Evolutionary conservation across 352 stramenopile species (phyloP), one percentile per base, ranked within the genome.

Genomic region (Globisporangium sylvaticum): DNA sequence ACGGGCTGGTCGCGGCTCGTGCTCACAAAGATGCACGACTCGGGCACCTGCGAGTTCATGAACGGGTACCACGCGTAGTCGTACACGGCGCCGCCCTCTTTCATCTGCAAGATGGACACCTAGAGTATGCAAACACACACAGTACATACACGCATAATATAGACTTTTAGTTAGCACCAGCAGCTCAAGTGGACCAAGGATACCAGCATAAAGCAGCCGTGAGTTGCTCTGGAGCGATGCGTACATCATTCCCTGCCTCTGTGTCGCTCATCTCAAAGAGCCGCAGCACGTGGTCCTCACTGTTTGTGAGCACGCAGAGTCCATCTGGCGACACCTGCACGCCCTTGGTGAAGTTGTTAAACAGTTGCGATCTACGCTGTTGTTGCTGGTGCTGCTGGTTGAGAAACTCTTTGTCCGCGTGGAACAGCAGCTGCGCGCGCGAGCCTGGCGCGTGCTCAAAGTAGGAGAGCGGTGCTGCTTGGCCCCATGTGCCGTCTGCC

Each of bases 31-130:
- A 92, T 87, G 69, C 90, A 96, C 27, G 83, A 90, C 56, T 70
- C 76, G 9, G 90, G 89, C 52, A 92, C 76, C 24, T 65, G 54
- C 27, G 88, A 96, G 53, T 77, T 80, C 88, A 97, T 96, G 71
- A 84, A 88, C 8, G 88, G 89, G 55, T 94, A 97, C 91, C 91
- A 97, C 44, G 78, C 71, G 58, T 87, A 93, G 76, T 97, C 88
- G 70, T 97, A 97, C 25, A 97, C 74, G 15, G 81, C 74, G 48
- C 90, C 87, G 53, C 87, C 87, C 68, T 96, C 91, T 55, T 79
- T 76, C 27, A 73, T 81, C 54, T 87, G 76, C 24, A 97, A 68
- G n/a, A 58, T 65, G 18, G 60, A 65, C 15, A 42, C 32, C 60
- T 65, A 52, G 0, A 25, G 24, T 12, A 68, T 15, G 46, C 29